Evolutionary conservation across 2,329 filamentous ascomycete species (phyloP).

Genomic region (Aureobasidium sp.): DNA sequence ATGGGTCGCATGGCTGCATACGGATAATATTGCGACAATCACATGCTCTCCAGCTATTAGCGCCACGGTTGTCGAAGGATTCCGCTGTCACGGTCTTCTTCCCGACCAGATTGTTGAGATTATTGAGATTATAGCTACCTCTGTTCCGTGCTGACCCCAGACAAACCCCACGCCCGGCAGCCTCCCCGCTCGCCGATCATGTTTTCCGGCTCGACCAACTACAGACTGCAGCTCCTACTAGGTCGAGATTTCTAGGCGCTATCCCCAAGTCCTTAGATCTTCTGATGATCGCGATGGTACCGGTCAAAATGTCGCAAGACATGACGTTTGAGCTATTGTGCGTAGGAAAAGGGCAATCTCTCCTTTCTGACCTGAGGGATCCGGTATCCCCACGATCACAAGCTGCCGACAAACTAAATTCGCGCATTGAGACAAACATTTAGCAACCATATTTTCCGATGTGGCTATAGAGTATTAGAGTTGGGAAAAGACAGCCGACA

Average conservation of each 20-base stretch:
- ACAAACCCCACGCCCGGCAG: background rate
- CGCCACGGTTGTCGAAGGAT: background rate
- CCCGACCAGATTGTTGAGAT: background rate
- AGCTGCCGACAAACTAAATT: background rate
- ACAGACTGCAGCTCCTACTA: background rate
- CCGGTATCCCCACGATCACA: background rate
- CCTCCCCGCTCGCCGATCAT: background rate
- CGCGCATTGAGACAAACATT: background rate
- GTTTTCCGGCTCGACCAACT: background rate
- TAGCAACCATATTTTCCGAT: background rate
- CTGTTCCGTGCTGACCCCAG: background rate
- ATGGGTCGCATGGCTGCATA: background rate
- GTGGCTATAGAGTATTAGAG: background rate
- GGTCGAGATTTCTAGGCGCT: background rate
- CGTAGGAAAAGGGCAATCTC: background rate
- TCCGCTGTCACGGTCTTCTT: background rate
- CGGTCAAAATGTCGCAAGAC: background rate
- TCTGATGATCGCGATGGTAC: background rate
- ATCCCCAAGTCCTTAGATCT: background rate
- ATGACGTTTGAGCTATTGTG: background rate
- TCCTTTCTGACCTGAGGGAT: background rate
- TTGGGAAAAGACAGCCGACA: background rate
- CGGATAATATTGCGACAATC: background rate
- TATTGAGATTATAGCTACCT: background rate
- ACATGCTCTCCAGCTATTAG: slow-evolving; percentile 1